A percentile compares a stretch with the other conserved stretches of the same genome.
These are phyloP conservation scores for Colletotrichum sp. DNA, from an alignment of 2,329 filamentous ascomycete species.

Conservation along the genomic window DNA sequence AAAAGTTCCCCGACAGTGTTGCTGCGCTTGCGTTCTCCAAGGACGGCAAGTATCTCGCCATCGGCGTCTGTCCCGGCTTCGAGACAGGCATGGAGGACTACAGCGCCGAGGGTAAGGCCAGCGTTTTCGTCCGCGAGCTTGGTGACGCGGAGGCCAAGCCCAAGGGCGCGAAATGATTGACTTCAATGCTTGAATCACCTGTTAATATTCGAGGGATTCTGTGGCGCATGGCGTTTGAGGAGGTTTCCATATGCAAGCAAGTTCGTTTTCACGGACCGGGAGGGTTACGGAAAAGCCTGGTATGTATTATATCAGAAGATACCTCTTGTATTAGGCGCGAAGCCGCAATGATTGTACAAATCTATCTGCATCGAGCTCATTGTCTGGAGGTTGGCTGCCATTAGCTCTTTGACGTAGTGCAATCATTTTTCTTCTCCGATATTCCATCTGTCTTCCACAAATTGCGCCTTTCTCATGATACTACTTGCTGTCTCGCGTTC, in stretches of 20 bases:
- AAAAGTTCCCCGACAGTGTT: conserved; percentile 80
- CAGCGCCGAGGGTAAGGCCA: conserved; percentile 72
- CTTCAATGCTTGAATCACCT: neutral
- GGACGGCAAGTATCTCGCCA: conserved; percentile 79
- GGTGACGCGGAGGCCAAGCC: conserved; percentile 87
- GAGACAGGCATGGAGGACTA: conserved; percentile 87
- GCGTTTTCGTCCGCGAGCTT: conserved; percentile 82
- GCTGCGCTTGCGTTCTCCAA: conserved; percentile 78
- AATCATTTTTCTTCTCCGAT: neutral
- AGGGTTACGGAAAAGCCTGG: conserved; percentile 20
- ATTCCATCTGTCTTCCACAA: neutral
- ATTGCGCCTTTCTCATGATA: neutral
- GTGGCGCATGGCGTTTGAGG: conserved; percentile 23
- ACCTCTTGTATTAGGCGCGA: conserved; percentile 10
- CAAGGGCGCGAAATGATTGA: conserved; percentile 71
- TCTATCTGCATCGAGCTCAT: neutral
- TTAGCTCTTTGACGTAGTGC: neutral
- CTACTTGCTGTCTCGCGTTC: neutral
- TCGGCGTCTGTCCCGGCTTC: conserved; percentile 85
- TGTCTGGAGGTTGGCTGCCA: neutral
- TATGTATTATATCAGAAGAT: conserved; percentile 19
- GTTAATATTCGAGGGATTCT: conserved; percentile 22
- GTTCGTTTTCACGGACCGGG: conserved; percentile 29
- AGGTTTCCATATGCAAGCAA: conserved; percentile 29
- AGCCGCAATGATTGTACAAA: neutral